Conservation (phyloP, 129 eudicot species). For the Artemisia annua region DNA sequence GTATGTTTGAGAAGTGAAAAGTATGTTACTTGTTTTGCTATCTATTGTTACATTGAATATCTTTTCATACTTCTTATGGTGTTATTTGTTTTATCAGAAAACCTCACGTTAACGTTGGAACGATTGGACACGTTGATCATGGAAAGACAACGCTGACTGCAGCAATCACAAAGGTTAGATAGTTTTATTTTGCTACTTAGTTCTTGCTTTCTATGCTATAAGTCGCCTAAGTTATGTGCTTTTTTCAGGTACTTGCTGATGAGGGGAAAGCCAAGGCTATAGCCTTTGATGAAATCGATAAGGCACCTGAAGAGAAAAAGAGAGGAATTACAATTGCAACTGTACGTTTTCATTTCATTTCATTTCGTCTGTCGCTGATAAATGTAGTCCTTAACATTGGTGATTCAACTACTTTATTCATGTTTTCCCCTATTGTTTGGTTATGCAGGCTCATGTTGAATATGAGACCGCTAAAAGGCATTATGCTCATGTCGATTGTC, state of each 20-base stretch:
- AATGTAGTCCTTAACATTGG: not conserved
- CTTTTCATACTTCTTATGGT: not conserved
- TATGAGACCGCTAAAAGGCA: constrained; percentile 93
- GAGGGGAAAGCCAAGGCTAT: constrained; percentile 96
- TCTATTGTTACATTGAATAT: not conserved
- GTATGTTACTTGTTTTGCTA: not conserved
- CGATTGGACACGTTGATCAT: constrained; percentile 99
- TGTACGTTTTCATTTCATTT: constrained; percentile 33
- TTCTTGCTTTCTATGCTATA: not conserved
- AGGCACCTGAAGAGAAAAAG: constrained; percentile 99
- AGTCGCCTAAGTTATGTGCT: not conserved
- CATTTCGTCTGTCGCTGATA: not conserved
- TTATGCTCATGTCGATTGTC: constrained; percentile 98
- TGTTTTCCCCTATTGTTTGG: constrained; percentile 3
- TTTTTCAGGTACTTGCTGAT: constrained; percentile 74
- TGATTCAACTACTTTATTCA: constrained; percentile 4
- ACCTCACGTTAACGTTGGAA: constrained; percentile 96
- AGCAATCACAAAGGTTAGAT: constrained; percentile 80
- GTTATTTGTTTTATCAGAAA: constrained; percentile 50
- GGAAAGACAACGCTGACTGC: constrained; percentile 97
- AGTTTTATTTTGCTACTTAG: not conserved
- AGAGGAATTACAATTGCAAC: constrained; percentile 93
- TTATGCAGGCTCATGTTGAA: constrained; percentile 91
- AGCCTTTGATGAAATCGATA: constrained; percentile 92
- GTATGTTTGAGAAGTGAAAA: not conserved